phyloP scores from a whole-genome alignment of 176 grass and related monocot genomes.

The Poa pratensis region DNA sequence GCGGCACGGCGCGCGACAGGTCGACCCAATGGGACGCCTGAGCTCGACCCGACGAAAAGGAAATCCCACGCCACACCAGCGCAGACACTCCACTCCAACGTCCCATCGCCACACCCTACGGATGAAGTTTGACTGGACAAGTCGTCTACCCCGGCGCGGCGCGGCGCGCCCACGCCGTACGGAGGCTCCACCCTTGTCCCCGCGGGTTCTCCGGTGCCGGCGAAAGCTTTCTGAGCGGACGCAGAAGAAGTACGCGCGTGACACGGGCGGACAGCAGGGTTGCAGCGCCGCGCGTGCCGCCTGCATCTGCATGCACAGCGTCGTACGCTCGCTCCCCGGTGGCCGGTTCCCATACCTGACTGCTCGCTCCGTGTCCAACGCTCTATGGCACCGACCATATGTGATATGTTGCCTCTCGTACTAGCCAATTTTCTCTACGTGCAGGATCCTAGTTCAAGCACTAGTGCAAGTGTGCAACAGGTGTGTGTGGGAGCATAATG shows the following conservation, averaged over 20 bases:
- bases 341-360: not conserved
- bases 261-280: too few relatives aligned
- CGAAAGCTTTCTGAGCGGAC: too few relatives aligned
- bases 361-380: constrained; percentile 1
- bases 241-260: too few relatives aligned
- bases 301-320: not conserved
- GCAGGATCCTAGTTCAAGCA: too few relatives aligned
- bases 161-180: constrained; percentile 16
- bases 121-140: constrained; percentile 27
- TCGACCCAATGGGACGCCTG: constrained; percentile 41
- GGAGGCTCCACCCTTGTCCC: constrained; percentile 26
- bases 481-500: too few relatives aligned
- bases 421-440: not conserved
- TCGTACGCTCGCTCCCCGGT: constrained; percentile 15
- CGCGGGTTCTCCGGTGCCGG: too few relatives aligned
- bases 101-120: constrained; percentile 12
- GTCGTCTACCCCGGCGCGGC: constrained; percentile 1
- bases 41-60: too few relatives aligned
- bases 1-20: not conserved
- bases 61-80: too few relatives aligned
- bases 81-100: not conserved
- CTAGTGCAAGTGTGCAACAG: too few relatives aligned
- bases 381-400: not conserved
- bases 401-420: not conserved
- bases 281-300: constrained; percentile 17